These are phyloP conservation scores for Candida sanyaensis DNA, from an alignment of 1,139 yeast genomes.

Conservation along the genomic window DNA sequence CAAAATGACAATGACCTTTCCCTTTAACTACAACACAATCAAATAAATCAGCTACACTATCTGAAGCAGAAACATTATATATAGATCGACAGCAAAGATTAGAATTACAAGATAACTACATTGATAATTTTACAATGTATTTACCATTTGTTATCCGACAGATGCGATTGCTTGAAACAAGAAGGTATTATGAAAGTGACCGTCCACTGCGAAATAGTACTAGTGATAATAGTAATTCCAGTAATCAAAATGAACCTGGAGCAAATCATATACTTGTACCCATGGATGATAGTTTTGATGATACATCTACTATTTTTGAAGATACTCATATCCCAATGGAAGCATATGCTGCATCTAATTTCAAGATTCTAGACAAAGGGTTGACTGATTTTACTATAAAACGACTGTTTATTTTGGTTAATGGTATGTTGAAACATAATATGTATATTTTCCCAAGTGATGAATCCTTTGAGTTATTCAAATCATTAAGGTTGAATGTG, in stretches of 20 bases:
- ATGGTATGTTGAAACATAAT: constrained; percentile 34
- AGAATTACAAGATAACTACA: constrained; percentile 37
- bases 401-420: constrained; percentile 30
- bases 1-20: constrained; percentile 2
- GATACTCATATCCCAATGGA: constrained; percentile 14
- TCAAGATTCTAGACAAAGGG: constrained; percentile 18
- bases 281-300: constrained; percentile 20
- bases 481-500: constrained; percentile 23
- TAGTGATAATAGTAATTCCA: not conserved
- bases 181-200: not conserved
- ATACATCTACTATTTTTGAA: constrained; percentile 24
- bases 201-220: not conserved
- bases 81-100: constrained; percentile 22
- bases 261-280: constrained; percentile 3
- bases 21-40: constrained; percentile 6
- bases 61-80: constrained; percentile 28
- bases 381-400: constrained; percentile 26
- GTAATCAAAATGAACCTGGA: constrained; percentile 2
- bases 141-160: constrained; percentile 38
- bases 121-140: constrained; percentile 40
- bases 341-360: constrained; percentile 4
- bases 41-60: constrained; percentile 16
- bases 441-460: constrained; percentile 32
- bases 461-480: constrained; percentile 34
- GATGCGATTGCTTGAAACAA: constrained; percentile 20